Evolutionary conservation across 305 asterid genomes (phyloP), one percentile per base, ranked within the genome.

Genomic region (Fraxinus angustifolia): DNA sequence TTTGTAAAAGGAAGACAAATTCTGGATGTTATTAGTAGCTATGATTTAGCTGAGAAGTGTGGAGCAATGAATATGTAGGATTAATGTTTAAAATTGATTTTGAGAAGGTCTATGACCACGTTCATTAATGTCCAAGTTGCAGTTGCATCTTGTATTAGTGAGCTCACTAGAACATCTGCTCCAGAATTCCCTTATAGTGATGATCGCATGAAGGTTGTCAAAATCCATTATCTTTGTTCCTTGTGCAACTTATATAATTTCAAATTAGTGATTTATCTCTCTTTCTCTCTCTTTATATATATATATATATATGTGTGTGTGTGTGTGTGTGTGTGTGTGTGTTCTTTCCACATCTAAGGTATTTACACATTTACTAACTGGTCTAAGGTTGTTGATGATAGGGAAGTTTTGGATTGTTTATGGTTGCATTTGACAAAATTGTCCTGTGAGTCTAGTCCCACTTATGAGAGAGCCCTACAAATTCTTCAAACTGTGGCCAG

Each of bases 141-240:
- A 1, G 91, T 88, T 81, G 92, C 91, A 19, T 84, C 87, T 83
- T 93, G 96, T 84, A 86, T 88, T 62, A 88, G 77, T 73, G 96
- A 93, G 83, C 82, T 93, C 80, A 23, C 86, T 16, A 90, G 96
- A 83, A 91, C 91, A 78, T 79, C 90, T 35, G 93, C 93, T 78
- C 95, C 96, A 12, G 79, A 82, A 8, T 74, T 73, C 60, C 91
- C 96, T 68, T 93, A 87, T 17, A 62, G 74, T 42, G 89, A 88
- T 70, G 88, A 84, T 14, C 31, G 34, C 42, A 88, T 91, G 97
- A 83, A 84, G 96, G 97, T 93, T 83, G 26, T 82, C 76, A 77
- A 77, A 81, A 58, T 58, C 48, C 10, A 17, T 21, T 62, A 80
- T 70, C 79, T 34, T 75, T 62, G 28, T 75, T 17, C 5, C 28